A percentile compares a stretch with the other conserved stretches of the same genome.
Conservation (phyloP, 345 rosid genomes). For the Capsella bursapastoris region DNA sequence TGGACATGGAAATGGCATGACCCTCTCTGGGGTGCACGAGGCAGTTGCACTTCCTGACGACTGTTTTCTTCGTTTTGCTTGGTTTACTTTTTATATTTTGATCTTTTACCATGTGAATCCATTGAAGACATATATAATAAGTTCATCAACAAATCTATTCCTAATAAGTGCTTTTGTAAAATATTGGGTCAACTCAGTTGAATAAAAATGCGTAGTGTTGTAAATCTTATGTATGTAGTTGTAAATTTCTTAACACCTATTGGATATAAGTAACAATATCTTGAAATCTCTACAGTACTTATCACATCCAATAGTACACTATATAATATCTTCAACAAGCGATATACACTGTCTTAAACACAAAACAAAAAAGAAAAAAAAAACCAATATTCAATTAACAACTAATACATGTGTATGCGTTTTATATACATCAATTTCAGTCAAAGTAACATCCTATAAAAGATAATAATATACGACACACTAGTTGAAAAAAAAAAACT, state of each 20-base stretch:
- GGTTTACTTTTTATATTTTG: not conserved
- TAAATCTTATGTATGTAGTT: not conserved
- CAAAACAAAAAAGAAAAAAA: not conserved
- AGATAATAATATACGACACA: no score
- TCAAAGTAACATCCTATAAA: no score
- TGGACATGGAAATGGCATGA: slow-evolving; percentile 33
- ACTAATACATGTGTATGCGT: not conserved
- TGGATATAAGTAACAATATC: slow-evolving; percentile 18
- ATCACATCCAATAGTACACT: slow-evolving; percentile 5
- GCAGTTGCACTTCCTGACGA: slow-evolving; percentile 43
- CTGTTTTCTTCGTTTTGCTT: slow-evolving; percentile 14
- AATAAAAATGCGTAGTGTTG: not conserved
- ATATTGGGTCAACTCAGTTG: not conserved
- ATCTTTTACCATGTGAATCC: not conserved
- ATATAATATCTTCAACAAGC: not conserved
- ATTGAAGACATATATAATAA: not conserved
- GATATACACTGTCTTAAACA: not conserved
- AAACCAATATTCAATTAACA: not conserved
- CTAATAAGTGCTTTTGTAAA: not conserved
- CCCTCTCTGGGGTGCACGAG: slow-evolving; percentile 26
- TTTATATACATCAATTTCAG: no score
- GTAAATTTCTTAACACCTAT: not conserved
- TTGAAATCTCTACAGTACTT: not conserved
- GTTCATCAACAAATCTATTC: not conserved
- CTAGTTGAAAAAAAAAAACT: no score